These are phyloP conservation scores for Jaenimonas drosophilae DNA, from an alignment of 208 protist species.

Conservation along the genomic window DNA sequence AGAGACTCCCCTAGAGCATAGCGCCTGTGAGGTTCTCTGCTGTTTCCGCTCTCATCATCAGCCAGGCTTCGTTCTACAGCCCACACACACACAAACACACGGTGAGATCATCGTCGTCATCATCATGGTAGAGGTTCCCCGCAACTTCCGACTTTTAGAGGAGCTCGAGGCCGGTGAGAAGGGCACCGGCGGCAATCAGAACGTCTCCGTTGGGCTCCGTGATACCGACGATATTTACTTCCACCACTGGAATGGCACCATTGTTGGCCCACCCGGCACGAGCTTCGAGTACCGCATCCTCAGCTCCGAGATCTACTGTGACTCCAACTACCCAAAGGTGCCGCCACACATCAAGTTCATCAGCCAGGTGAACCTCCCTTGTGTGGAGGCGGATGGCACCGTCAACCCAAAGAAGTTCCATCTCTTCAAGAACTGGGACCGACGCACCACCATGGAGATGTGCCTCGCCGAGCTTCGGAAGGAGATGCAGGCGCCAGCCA, in stretches of 20 bases:
- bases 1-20: too few species aligned
- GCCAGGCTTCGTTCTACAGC: too few species aligned
- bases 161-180: constrained; percentile 90
- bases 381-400: constrained; percentile 66
- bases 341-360: constrained; percentile 80
- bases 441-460: constrained; percentile 74
- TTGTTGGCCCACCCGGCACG: constrained; percentile 78
- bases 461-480: constrained; percentile 80
- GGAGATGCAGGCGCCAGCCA: constrained; percentile 73
- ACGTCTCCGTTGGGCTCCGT: constrained; percentile 81
- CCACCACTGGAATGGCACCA: constrained; percentile 89
- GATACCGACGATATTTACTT: constrained; percentile 87
- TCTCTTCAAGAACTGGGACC: constrained; percentile 77
- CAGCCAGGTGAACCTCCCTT: constrained; percentile 79
- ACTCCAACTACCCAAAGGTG: constrained; percentile 81
- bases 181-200: constrained; percentile 77
- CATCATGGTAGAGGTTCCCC: constrained; percentile 85
- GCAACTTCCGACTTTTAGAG: constrained; percentile 86
- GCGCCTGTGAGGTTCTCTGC: too few species aligned
- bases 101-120: neutral
- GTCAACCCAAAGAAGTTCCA: constrained; percentile 62
- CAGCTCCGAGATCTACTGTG: constrained; percentile 80
- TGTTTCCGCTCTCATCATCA: too few species aligned
- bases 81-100: neutral
- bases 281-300: constrained; percentile 89